Base-by-base conservation (phyloP, 768 basidiomycete genomes). In the Collybiopsis luxurians region DNA sequence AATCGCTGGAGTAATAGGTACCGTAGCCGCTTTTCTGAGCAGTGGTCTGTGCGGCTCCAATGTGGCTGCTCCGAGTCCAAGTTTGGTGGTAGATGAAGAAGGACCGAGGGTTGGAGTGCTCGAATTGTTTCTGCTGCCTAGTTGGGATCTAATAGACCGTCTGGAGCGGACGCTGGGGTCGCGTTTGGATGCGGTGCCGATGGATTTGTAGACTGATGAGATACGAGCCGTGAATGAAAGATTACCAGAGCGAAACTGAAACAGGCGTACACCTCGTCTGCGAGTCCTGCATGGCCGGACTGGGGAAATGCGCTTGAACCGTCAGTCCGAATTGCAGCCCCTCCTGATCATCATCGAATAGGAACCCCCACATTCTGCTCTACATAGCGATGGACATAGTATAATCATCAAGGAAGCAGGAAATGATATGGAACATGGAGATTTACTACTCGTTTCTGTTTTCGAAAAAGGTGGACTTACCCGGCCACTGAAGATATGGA, bases 401-500 rank as follows among this genome's bases (percentile, higher is more conserved):
- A n/a, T n/a, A n/a, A n/a, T n/a, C n/a, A n/a, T n/a, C n/a, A n/a
- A n/a, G n/a, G n/a, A n/a, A n/a, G n/a, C n/a, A n/a, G n/a, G n/a
- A n/a, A n/a, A n/a, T n/a, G n/a, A n/a, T n/a, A n/a, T n/a, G n/a
- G n/a, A n/a, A n/a, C n/a, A n/a, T n/a, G n/a, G n/a, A n/a, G n/a
- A n/a, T n/a, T n/a, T n/a, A n/a, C n/a, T n/a, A n/a, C n/a, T n/a
- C n/a, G n/a, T n/a, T n/a, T n/a, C n/a, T n/a, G n/a, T n/a, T n/a
- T n/a, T n/a, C n/a, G n/a, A n/a, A n/a, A n/a, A 26, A 55, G 26
- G 34, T 50, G 21, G 3, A 77, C 90, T 67, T 66, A 95, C 95
- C 73, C 88, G 83, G 40, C 90, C 91, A 45, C 86, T 83, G 71
- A 96, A 95, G 38, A 86, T 80, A 70, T 98, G 93, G 73, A 97